Conservation (phyloP, 352 stramenopile genomes). For the Globisporangium mamillatum region DNA sequence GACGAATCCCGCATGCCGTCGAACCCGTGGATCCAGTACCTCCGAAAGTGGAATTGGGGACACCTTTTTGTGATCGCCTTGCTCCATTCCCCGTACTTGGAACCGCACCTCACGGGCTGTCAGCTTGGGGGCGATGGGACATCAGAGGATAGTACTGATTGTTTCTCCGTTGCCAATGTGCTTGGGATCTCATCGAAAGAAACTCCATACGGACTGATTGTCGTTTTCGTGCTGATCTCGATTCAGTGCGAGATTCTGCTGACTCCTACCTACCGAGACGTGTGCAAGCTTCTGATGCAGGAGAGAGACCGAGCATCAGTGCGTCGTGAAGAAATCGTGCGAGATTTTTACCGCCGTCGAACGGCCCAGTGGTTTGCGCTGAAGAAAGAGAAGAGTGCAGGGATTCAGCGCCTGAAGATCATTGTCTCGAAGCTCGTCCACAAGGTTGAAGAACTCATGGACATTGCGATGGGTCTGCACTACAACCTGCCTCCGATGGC, state of each 20-base stretch:
- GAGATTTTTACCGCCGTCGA: constrained; percentile 58
- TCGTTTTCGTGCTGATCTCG: constrained; percentile 77
- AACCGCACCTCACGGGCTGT: constrained; percentile 49
- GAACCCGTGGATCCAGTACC: constrained; percentile 64
- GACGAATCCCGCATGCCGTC: constrained; percentile 59
- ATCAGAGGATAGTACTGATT: constrained; percentile 30
- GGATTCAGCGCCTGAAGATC: constrained; percentile 80
- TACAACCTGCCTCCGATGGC: constrained; percentile 83
- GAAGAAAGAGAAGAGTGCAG: constrained; percentile 83
- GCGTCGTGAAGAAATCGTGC: constrained; percentile 62
- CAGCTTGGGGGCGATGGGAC: constrained; percentile 29
- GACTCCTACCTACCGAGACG: constrained; percentile 55
- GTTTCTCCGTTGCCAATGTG: constrained; percentile 68
- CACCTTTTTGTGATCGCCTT: constrained; percentile 81
- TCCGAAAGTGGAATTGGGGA: constrained; percentile 80
- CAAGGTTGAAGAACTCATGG: constrained; percentile 88
- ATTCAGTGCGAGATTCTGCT: constrained; percentile 81
- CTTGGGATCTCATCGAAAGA: constrained; percentile 55
- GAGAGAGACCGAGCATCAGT: constrained; percentile 46
- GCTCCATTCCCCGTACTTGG: constrained; percentile 62
- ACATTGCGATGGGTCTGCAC: constrained; percentile 82
- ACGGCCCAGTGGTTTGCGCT: constrained; percentile 73
- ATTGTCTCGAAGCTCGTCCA: constrained; percentile 88
- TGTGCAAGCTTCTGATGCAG: constrained; percentile 43
- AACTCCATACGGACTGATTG: constrained; percentile 65